Conservation (phyloP, 306 rosid species). For the Acacia acuminata region DNA sequence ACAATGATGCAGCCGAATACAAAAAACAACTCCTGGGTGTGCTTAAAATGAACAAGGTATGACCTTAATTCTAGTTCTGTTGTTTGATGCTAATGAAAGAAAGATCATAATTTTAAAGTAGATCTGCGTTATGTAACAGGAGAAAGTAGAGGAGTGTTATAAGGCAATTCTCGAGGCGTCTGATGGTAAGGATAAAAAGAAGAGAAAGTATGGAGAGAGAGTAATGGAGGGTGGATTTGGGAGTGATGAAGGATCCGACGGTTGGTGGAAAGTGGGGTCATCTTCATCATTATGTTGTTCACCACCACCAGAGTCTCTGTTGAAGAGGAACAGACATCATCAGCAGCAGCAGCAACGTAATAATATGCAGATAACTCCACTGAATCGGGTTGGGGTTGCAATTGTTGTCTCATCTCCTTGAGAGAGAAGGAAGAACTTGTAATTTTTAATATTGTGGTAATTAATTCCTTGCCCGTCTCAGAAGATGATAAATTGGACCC, state of each 20-base stretch:
- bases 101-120: neutral
- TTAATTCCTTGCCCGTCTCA: neutral
- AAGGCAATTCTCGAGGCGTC: conserved; percentile 32
- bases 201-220: conserved; percentile 56
- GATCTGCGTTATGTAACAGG: conserved; percentile 50
- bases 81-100: neutral
- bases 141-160: conserved; percentile 74
- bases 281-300: conserved; percentile 43
- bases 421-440: neutral
- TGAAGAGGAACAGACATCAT: conserved; percentile 68
- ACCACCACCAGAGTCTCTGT: conserved; percentile 45
- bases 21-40: conserved; percentile 68
- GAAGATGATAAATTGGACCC: neutral
- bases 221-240: conserved; percentile 56
- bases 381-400: conserved; percentile 55
- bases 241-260: conserved; percentile 71
- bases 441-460: neutral
- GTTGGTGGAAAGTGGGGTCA: conserved; percentile 71
- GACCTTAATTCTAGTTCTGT: neutral
- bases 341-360: conserved; percentile 33
- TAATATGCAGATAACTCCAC: conserved; percentile 45
- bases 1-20: conserved; percentile 50
- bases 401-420: conserved; percentile 56
- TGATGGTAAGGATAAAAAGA: neutral
- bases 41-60: conserved; percentile 71